phyloP scores from a whole-genome alignment of 169 alveolate genomes.

The Cystoisospora suis region DNA sequence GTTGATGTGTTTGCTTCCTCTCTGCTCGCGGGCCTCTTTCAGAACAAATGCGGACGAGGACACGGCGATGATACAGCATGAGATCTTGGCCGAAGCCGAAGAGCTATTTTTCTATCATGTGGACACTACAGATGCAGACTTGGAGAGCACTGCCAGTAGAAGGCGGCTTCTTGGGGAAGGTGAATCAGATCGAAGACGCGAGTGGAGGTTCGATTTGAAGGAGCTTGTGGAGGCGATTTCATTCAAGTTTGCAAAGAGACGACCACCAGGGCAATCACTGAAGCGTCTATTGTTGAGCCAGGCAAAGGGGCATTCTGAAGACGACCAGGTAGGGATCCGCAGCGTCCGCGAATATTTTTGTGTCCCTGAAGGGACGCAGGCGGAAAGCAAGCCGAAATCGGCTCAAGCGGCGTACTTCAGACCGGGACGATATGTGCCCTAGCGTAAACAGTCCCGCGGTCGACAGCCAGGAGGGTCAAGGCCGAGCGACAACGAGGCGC shows the following conservation, averaged over 20 bases:
- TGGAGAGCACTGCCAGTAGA: no score
- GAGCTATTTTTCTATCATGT: slow-evolving; percentile 24
- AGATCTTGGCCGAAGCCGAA: slow-evolving; percentile 26
- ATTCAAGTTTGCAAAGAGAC: slow-evolving; percentile 8
- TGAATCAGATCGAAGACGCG: not conserved
- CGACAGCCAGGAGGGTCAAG: no score
- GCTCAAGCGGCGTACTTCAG: no score
- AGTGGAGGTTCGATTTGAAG: not conserved
- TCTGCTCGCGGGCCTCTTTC: not conserved
- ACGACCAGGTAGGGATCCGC: no score
- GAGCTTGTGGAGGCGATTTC: slow-evolving; percentile 26
- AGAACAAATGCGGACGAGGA: slow-evolving; percentile 22
- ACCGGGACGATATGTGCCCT: no score
- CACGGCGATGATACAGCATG: not conserved
- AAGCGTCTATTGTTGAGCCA: slow-evolving; percentile 6
- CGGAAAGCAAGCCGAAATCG: no score
- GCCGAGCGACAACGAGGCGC: no score
- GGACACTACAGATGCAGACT: not conserved
- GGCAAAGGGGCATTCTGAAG: not conserved
- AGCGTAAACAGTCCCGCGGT: no score
- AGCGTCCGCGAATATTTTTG: no score
- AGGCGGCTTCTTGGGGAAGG: no score
- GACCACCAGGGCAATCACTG: slow-evolving; percentile 20
- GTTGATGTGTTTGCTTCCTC: not conserved
- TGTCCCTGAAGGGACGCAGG: no score